Evolutionary conservation across 164 flowering plant species (phyloP).

Genomic region (Tetrastigma voinierianum): DNA sequence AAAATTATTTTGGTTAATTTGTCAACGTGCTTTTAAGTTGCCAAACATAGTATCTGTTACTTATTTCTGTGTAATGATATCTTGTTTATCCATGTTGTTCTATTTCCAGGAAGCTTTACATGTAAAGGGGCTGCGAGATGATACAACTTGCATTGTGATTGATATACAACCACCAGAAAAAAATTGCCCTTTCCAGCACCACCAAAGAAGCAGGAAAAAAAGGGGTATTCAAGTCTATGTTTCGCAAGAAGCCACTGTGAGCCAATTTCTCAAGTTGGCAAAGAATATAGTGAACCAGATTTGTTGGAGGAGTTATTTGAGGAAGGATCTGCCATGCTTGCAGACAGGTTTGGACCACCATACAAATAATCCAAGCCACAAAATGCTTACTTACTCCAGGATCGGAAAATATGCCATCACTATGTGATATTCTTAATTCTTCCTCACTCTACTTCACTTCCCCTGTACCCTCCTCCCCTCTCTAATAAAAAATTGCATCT

Average conservation of each 20-base stretch:
- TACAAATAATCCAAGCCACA: no score
- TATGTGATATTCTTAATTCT: no score
- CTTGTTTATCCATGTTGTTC: slow-evolving; percentile 7
- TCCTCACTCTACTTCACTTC: no score
- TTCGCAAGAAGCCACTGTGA: slow-evolving; percentile 68
- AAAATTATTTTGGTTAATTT: no score
- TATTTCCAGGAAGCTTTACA: slow-evolving; percentile 74
- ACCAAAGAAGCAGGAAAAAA: slow-evolving; percentile 75
- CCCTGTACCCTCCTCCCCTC: no score
- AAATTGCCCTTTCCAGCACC: slow-evolving; percentile 47
- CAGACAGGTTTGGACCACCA: slow-evolving; percentile 66
- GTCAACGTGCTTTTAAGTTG: no score
- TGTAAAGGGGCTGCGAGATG: slow-evolving; percentile 87
- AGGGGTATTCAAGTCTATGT: slow-evolving; percentile 83
- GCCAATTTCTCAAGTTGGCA: slow-evolving; percentile 52
- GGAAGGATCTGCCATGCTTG: slow-evolving; percentile 94
- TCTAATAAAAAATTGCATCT: no score
- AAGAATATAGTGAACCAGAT: slow-evolving; percentile 66
- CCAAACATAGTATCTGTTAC: no score
- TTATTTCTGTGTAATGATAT: not conserved
- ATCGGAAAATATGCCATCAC: no score
- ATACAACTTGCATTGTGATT: slow-evolving; percentile 94
- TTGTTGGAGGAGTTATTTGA: slow-evolving; percentile 86
- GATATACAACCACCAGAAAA: slow-evolving; percentile 80
- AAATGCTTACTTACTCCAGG: no score